phyloP scores from a whole-genome alignment of 2,329 filamentous ascomycete genomes.

The Cordyceps pruinosa region DNA sequence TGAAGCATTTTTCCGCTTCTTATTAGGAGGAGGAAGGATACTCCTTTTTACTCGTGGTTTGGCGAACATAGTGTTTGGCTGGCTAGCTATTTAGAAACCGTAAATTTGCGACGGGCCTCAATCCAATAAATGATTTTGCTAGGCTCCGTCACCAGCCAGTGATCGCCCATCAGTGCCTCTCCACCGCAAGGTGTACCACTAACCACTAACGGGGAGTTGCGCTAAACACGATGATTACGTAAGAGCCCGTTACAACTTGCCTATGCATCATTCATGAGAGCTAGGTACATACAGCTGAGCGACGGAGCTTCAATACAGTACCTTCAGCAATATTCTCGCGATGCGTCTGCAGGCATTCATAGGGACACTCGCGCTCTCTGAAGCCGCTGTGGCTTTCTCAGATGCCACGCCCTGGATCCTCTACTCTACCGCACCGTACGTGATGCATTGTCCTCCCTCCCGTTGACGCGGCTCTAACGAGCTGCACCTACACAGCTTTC shows the following conservation, averaged over 20 bases:
- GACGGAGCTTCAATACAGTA: conserved; percentile 1
- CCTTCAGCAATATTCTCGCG: conserved; percentile 21
- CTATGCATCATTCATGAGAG: not conserved
- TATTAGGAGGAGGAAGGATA: conserved; percentile 51
- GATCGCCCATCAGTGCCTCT: not conserved
- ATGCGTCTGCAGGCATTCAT: conserved; percentile 52
- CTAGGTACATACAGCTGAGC: not conserved
- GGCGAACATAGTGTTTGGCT: conserved; percentile 38
- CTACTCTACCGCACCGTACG: conserved; percentile 78
- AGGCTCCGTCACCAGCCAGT: not conserved
- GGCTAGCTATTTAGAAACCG: not conserved
- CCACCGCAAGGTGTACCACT: conserved; percentile 20
- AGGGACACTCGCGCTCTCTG: conserved; percentile 47
- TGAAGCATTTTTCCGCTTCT: conserved; percentile 56
- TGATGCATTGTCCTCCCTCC: conserved; percentile 14
- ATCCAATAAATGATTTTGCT: conserved; percentile 11
- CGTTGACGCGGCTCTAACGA: not conserved
- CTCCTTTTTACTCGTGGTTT: conserved; percentile 53
- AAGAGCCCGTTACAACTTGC: not conserved
- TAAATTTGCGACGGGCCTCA: not conserved
- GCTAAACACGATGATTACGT: conserved; percentile 7
- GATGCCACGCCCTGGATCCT: conserved; percentile 87
- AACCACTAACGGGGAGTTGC: conserved; percentile 18
- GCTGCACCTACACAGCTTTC: conserved; percentile 18
- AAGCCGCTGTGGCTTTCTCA: conserved; percentile 63